Conservation (phyloP, 176 grass and related monocot genomes). For the Pharus latifolius region DNA sequence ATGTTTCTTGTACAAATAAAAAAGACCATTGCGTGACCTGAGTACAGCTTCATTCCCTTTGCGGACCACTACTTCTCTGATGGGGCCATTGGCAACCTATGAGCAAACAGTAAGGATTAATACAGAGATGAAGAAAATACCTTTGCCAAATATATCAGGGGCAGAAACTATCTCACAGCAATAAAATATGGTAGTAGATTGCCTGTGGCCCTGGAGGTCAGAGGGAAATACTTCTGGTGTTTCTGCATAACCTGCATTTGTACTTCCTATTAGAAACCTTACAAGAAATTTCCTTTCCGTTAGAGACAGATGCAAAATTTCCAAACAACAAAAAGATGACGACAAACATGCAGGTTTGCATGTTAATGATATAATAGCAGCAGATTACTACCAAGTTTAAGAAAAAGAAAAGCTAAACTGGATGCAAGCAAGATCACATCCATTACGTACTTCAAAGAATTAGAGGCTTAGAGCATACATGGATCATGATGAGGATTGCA, state of each 20-base stretch:
- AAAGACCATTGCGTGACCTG: constrained; percentile 35
- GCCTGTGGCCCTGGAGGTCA: constrained; percentile 43
- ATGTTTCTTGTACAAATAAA: neutral
- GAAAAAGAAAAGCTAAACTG: too few relatives aligned
- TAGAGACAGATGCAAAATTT: neutral
- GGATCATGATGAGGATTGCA: too few relatives aligned
- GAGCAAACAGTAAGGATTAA: constrained; percentile 11
- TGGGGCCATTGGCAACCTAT: constrained; percentile 82
- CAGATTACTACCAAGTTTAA: too few relatives aligned
- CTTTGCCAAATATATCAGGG: constrained; percentile 7
- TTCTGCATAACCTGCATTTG: constrained; percentile 90
- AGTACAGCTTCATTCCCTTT: constrained; percentile 98
- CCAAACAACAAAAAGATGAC: neutral
- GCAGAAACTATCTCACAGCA: constrained; percentile 46
- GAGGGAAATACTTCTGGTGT: constrained; percentile 90
- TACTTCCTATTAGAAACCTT: neutral
- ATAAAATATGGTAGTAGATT: constrained; percentile 89
- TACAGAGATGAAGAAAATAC: neutral
- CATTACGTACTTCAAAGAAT: too few relatives aligned
- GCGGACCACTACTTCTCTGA: constrained; percentile 67
- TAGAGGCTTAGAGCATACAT: too few relatives aligned
- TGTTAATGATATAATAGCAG: neutral
- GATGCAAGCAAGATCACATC: too few relatives aligned
- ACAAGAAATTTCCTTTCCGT: neutral
- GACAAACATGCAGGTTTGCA: neutral